Percentiles rank a stretch among this genome's conserved stretches.
Conservation (phyloP, 805 yeast species). For the Millerozyma miso region DNA sequence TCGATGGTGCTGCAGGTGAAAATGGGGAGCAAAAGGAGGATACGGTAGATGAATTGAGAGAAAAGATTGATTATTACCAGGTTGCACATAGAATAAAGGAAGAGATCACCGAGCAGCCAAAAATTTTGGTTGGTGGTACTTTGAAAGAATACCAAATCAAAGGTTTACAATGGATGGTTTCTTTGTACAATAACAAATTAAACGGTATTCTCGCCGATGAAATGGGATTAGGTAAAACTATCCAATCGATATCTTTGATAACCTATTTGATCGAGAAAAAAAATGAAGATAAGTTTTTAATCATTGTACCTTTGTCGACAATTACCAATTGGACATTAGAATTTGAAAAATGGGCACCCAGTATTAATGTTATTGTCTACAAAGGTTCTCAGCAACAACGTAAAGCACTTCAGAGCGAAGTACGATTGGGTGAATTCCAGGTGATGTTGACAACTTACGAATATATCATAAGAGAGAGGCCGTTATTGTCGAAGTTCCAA, state of each 20-base stretch:
- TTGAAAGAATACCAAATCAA: conserved; percentile 72
- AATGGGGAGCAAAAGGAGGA: conserved; percentile 25
- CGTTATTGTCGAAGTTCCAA: conserved; percentile 59
- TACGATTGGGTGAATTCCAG: conserved; percentile 66
- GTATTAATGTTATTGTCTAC: conserved; percentile 63
- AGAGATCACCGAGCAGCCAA: conserved; percentile 61
- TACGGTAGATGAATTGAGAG: conserved; percentile 50
- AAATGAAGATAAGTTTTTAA: conserved; percentile 66
- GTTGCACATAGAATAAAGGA: conserved; percentile 78
- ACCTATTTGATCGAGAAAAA: conserved; percentile 68
- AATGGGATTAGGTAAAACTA: conserved; percentile 66
- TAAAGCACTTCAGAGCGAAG: conserved; percentile 58
- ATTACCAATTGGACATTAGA: conserved; percentile 83
- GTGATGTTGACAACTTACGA: conserved; percentile 79
- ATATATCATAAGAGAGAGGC: conserved; percentile 74
- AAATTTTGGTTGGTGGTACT: conserved; percentile 69
- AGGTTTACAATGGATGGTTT: conserved; percentile 67
- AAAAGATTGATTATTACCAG: conserved; percentile 72
- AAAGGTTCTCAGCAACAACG: conserved; percentile 77
- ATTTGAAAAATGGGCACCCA: conserved; percentile 88
- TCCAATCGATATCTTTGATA: conserved; percentile 73
- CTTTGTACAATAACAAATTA: conserved; percentile 54
- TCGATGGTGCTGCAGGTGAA: conserved; percentile 22
- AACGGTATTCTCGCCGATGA: conserved; percentile 66
- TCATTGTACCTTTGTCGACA: conserved; percentile 80